phyloP scores from a whole-genome alignment of 805 yeast genomes.

The Pichia paraexigua region DNA sequence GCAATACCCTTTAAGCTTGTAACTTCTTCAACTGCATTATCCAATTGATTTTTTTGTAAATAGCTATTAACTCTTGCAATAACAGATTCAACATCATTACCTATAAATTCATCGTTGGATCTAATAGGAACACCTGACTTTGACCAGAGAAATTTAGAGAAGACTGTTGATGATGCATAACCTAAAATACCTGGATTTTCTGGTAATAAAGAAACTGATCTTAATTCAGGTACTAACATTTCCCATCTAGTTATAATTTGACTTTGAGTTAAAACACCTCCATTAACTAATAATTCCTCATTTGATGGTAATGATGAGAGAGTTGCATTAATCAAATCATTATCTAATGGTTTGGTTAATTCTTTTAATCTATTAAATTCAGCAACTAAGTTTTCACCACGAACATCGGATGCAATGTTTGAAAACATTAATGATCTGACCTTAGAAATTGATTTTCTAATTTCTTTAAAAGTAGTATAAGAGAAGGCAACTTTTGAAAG shows the following conservation, averaged over 20 bases:
- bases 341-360: constrained; percentile 31
- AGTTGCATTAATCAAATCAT: constrained; percentile 32
- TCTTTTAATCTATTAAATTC: constrained; percentile 30
- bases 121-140: constrained; percentile 64
- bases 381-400: constrained; percentile 42
- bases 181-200: constrained; percentile 95
- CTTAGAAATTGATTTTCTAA: constrained; percentile 38
- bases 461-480: constrained; percentile 30
- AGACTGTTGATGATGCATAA: constrained; percentile 71
- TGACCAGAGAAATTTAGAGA: constrained; percentile 66
- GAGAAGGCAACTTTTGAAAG: constrained; percentile 35
- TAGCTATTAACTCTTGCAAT: constrained; percentile 78
- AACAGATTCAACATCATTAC: constrained; percentile 81
- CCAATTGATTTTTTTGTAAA: constrained; percentile 67
- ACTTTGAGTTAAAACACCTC: constrained; percentile 65
- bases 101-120: constrained; percentile 31
- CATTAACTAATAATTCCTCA: constrained; percentile 31
- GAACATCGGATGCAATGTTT: constrained; percentile 31
- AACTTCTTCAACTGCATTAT: constrained; percentile 87
- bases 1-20: constrained; percentile 89
- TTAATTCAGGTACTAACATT: constrained; percentile 72
- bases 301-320: constrained; percentile 37
- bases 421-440: constrained; percentile 33
- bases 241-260: constrained; percentile 79
- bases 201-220: constrained; percentile 83